These are phyloP conservation scores for Curvularia spicifera DNA, from an alignment of 2,329 filamentous ascomycete species.

Conservation along the genomic window DNA sequence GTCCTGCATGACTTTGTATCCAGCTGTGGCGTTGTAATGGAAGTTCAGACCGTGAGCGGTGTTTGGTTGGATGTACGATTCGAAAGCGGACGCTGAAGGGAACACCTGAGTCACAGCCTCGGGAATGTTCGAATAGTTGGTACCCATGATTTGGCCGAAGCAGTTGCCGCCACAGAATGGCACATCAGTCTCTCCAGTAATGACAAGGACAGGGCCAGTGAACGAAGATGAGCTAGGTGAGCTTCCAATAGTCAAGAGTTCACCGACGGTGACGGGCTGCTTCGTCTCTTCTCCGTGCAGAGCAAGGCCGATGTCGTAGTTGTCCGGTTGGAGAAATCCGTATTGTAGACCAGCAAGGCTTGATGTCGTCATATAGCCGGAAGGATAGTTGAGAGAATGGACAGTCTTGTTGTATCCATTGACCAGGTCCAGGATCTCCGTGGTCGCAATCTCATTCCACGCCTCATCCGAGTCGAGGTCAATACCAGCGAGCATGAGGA, in stretches of 20 bases:
- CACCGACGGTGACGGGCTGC: slow-evolving; percentile 65
- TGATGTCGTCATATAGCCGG: slow-evolving; percentile 62
- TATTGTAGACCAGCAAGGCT: slow-evolving; percentile 59
- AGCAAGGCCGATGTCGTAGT: slow-evolving; percentile 63
- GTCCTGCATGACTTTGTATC: slow-evolving; percentile 48
- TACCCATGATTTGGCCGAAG: slow-evolving; percentile 48
- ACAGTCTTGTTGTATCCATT: slow-evolving; percentile 39
- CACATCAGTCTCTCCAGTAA: slow-evolving; percentile 61
- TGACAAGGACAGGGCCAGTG: slow-evolving; percentile 63
- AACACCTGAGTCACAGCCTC: slow-evolving; percentile 53
- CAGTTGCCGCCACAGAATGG: slow-evolving; percentile 70
- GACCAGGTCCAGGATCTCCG: slow-evolving; percentile 41
- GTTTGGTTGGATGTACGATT: slow-evolving; percentile 61
- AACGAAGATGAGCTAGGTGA: slow-evolving; percentile 50
- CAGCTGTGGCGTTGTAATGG: slow-evolving; percentile 51
- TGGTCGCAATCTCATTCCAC: slow-evolving; percentile 38
- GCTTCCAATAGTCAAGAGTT: slow-evolving; percentile 63
- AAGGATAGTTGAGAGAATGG: slow-evolving; percentile 39
- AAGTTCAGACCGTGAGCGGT: slow-evolving; percentile 58
- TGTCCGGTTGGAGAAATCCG: slow-evolving; percentile 56
- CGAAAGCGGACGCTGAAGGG: slow-evolving; percentile 57
- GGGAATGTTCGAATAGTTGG: slow-evolving; percentile 53
- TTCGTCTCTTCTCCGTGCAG: slow-evolving; percentile 55
- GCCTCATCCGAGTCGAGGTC: slow-evolving; percentile 27
- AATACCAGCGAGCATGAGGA: slow-evolving; percentile 25